Conservation (phyloP, 2,329 filamentous ascomycete genomes). For the Fusarium floridanum region DNA sequence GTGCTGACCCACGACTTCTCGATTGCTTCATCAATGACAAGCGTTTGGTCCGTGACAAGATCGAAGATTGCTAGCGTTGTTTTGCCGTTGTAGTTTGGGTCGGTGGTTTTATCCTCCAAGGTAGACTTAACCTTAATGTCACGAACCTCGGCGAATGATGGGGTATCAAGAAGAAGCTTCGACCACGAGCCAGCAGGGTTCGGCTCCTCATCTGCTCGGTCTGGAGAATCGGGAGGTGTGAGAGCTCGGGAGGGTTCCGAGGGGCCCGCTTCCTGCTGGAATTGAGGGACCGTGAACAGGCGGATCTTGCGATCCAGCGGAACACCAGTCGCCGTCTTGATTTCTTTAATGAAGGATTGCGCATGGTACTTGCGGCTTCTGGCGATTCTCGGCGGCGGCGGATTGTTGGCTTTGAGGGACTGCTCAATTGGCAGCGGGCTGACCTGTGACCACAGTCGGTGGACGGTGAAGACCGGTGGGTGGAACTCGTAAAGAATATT, state of each 20-base stretch:
- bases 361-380: slow-evolving; percentile 78
- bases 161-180: slow-evolving; percentile 60
- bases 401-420: slow-evolving; percentile 70
- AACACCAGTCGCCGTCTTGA: slow-evolving; percentile 78
- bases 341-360: slow-evolving; percentile 80
- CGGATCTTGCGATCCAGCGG: slow-evolving; percentile 80
- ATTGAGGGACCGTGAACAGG: slow-evolving; percentile 74
- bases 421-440: slow-evolving; percentile 70
- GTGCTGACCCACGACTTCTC: slow-evolving; percentile 71
- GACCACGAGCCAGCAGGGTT: slow-evolving; percentile 54
- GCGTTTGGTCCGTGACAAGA: slow-evolving; percentile 77
- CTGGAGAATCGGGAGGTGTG: slow-evolving; percentile 58
- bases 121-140: slow-evolving; percentile 42
- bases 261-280: slow-evolving; percentile 52
- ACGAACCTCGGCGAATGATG: slow-evolving; percentile 63
- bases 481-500: slow-evolving; percentile 87
- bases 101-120: slow-evolving; percentile 74
- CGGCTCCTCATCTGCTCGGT: slow-evolving; percentile 41
- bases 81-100: slow-evolving; percentile 82
- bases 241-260: slow-evolving; percentile 52
- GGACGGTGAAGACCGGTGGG: slow-evolving; percentile 86
- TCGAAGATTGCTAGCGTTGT: slow-evolving; percentile 74
- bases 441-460: slow-evolving; percentile 77
- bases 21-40: slow-evolving; percentile 87
- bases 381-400: slow-evolving; percentile 74